Evolutionary conservation across 306 rosid species (phyloP).

Genomic region (Vicia faba): DNA sequence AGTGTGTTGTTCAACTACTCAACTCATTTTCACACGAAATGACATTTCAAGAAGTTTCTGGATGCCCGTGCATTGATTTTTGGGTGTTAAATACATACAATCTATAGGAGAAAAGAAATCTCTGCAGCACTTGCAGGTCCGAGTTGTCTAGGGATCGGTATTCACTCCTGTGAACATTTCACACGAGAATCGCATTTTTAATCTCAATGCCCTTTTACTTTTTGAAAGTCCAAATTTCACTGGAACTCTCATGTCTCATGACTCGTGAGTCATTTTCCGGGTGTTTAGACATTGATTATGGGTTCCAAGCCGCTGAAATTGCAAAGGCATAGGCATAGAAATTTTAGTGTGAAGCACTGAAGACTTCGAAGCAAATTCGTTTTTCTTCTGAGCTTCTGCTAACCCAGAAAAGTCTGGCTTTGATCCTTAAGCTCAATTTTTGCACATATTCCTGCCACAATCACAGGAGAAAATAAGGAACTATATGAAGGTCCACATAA

Average conservation of each 20-base stretch:
- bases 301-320: background rate
- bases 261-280: background rate
- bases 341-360: background rate
- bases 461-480: background rate
- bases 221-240: background rate
- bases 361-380: background rate
- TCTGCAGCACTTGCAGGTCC: background rate
- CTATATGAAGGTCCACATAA: background rate
- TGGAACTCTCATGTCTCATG: background rate
- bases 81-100: background rate
- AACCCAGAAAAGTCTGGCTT: background rate
- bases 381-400: background rate
- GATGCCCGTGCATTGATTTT: background rate
- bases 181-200: background rate
- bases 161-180: background rate
- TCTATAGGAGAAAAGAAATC: background rate
- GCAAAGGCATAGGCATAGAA: background rate
- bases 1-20: background rate
- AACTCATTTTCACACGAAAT: background rate
- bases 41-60: no score
- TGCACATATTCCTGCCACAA: background rate
- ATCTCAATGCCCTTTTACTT: background rate
- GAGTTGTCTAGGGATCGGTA: background rate
- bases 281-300: background rate
- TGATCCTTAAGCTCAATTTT: slow-evolving; percentile 10